A percentile compares a stretch with the other conserved stretches of the same genome.
Conservation (phyloP, 2,329 filamentous ascomycete species). For the Pestalotiopsis fici region DNA sequence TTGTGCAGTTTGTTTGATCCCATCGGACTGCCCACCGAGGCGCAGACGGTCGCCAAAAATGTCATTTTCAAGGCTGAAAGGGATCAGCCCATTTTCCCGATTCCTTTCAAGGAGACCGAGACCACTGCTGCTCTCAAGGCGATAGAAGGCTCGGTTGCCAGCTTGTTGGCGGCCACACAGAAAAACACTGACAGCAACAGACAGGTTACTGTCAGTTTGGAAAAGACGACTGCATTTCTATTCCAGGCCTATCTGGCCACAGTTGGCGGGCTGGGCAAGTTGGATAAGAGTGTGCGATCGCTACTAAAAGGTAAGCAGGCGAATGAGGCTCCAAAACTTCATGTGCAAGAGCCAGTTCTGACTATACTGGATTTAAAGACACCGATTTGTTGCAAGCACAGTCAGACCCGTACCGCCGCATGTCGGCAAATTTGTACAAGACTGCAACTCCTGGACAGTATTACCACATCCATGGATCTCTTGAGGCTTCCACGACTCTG, state of each 20-base stretch:
- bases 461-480: conserved; percentile 75
- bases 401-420: conserved; percentile 68
- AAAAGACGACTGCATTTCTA: conserved; percentile 54
- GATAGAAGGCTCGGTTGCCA: conserved; percentile 58
- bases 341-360: neutral
- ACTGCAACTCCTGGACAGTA: conserved; percentile 66
- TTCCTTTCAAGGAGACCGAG: conserved; percentile 41
- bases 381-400: conserved; percentile 73
- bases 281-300: conserved; percentile 45
- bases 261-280: conserved; percentile 52
- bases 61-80: conserved; percentile 31
- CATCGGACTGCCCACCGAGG: conserved; percentile 30
- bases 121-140: conserved; percentile 52
- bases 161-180: conserved; percentile 58
- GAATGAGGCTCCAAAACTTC: neutral
- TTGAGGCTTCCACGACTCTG: conserved; percentile 70
- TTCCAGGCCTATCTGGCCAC: conserved; percentile 60
- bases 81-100: conserved; percentile 37
- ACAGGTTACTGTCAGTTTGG: conserved; percentile 51
- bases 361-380: conserved; percentile 44
- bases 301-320: conserved; percentile 30
- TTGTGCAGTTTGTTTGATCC: neutral
- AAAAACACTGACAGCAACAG: conserved; percentile 39
- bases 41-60: conserved; percentile 24
- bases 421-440: conserved; percentile 72